Evolutionary conservation across 78 protist genomes (phyloP), one percentile per base, ranked within the genome.

Genomic region (Dictyostelium brefeldianum): DNA sequence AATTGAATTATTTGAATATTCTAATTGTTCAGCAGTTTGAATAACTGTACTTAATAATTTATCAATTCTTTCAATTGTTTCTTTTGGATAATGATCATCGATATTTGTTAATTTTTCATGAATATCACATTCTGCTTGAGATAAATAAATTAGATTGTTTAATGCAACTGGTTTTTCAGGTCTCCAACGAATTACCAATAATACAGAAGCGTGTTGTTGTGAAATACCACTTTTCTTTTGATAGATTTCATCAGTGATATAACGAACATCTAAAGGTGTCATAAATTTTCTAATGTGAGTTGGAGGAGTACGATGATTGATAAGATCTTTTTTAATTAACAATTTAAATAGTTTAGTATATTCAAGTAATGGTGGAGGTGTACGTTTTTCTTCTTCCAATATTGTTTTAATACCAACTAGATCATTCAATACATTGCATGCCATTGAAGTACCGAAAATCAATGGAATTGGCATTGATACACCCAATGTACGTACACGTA

Each of bases 391-490:
- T 29, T 85, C 92, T 22, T 83, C 81, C n/a, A 29, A 12, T 9
- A 59, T 81, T 5, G 71, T 71, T 18, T 80, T 71, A 22, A 85
- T 7, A 20, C 92, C 92, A 29, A 54, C 92, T 2, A 85, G 22
- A 59, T 51, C 92, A 65, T 85, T 85, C 1, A 85, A 71, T 17
- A 78, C 80, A 15, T 54, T 43, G 29, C 80, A 73, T 18, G 64
- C 73, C 82, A 85, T 85, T 43, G 75, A 41, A 5, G 83, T 57
- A 29, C 92, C 92, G 48, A 85, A 85, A 67, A 85, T 85, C 27
- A 59, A 54, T 1, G 92, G 92, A 7, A 85, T 85, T n/a, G 92
- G 92, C 92, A 85, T 85, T 6, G 83, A 56, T 0, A 85, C 92
- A 14, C 92, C 92, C 25, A 85, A 25, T 3, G 92, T 85, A 20